Base-by-base conservation (phyloP, 2,329 filamentous ascomycete species). In the Trichoderma brevicompactum region DNA sequence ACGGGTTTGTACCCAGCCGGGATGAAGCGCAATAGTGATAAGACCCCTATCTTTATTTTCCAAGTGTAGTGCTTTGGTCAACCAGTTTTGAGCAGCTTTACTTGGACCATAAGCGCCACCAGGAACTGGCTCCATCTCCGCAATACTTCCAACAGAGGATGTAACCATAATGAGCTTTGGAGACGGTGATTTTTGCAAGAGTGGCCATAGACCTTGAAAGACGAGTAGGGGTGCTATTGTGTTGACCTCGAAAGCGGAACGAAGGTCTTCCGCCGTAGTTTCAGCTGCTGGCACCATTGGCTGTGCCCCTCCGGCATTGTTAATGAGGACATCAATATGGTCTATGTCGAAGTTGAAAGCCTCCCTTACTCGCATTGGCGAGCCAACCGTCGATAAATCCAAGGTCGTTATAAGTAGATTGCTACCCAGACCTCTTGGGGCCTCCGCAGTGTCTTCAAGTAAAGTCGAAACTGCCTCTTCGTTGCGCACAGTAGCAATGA, bases 281-380 rank as follows among this genome's bases (percentile, higher is more conserved):
- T 73, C 69, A 5, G 69, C 58, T 0, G 77, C 73, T 1, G 72
- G 68, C 1, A 69, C 72, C 65, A 74, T 75, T 44, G 72, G 69
- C 9, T 72, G 71, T 13, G 69, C 71, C 19, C 80, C 77, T 2
- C 79, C 83, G 0, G 83, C 83, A 66, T 86, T 86, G 65, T 80
- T 81, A 67, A 86, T 79, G 3, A 86, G 76, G 7, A 83, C 71
- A 50, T 86, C 83, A n/a, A 87, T 71, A 17, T 76, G 71, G 13
- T 69, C 68, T 68, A 83, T 64, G 32, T 48, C 66, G 10, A 73
- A 75, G 2, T 61, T 66, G 7, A 71, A 72, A 2, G 77, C 70
- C 8, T 66, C 53, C 3, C 65, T 67, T 2, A 74, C 67, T 5
- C 68, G 23, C 0, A 61, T 49, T 10, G 70, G 66, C 2, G 73